A percentile compares a stretch with the other conserved stretches of the same genome.
phyloP scores from a whole-genome alignment of 106 monocot species.

The Agapanthus africanus region DNA sequence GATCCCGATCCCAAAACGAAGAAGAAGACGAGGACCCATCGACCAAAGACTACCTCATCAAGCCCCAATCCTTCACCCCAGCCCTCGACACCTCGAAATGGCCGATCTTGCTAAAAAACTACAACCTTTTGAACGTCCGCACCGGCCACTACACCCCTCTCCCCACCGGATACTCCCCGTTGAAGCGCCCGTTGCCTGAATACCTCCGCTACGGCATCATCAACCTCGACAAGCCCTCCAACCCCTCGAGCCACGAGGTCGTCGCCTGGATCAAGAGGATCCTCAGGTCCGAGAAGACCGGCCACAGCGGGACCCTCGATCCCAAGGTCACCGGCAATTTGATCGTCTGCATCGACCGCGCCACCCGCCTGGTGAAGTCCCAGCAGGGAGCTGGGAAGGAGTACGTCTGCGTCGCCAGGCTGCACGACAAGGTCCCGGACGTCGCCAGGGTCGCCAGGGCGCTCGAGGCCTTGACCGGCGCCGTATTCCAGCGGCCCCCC shows the following conservation, averaged over 20 bases:
- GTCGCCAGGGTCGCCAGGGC: conserved; percentile 54
- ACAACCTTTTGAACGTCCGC: conserved; percentile 85
- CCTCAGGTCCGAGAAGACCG: conserved; percentile 82
- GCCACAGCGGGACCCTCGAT: conserved; percentile 87
- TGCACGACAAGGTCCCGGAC: conserved; percentile 55
- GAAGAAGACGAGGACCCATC: conserved; percentile 32
- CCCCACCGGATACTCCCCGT: conserved; percentile 73
- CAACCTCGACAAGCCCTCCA: conserved; percentile 95
- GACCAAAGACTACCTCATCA: conserved; percentile 46
- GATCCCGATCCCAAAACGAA: too few species aligned
- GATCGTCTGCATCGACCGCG: conserved; percentile 90
- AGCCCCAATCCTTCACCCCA: conserved; percentile 62
- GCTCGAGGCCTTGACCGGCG: conserved; percentile 80
- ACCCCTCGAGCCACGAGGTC: conserved; percentile 92
- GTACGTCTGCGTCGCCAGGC: conserved; percentile 83
- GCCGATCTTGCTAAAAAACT: conserved; percentile 93
- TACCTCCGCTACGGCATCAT: conserved; percentile 83
- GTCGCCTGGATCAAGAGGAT: conserved; percentile 94
- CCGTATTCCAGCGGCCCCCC: conserved; percentile 89
- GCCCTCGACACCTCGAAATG: conserved; percentile 66
- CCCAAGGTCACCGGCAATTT: conserved; percentile 98
- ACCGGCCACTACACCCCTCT: conserved; percentile 94
- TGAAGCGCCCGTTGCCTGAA: conserved; percentile 63
- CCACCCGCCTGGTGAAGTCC: conserved; percentile 91
- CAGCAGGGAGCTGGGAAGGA: conserved; percentile 99